phyloP scores from a whole-genome alignment of 2,329 filamentous ascomycete genomes.

The Pezizomycotina sp. region DNA sequence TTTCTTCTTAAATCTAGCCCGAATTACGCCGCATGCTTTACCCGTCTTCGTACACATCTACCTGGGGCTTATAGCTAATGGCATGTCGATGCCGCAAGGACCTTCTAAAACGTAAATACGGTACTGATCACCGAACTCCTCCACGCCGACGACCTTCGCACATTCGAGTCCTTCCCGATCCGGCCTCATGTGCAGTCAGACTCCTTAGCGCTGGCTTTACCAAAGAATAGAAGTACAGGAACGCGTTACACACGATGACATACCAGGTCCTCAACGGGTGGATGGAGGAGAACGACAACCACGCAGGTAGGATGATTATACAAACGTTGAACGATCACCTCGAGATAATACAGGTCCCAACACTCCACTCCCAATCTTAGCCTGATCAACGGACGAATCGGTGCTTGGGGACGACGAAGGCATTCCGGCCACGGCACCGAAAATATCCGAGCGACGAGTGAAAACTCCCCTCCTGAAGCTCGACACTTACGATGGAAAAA shows the following conservation, averaged over 20 bases:
- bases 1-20: too few species aligned
- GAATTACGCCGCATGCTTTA: slow-evolving; percentile 75
- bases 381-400: slow-evolving; percentile 37
- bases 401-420: slow-evolving; percentile 51
- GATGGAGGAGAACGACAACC: slow-evolving; percentile 68
- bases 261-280: slow-evolving; percentile 73
- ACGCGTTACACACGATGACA: slow-evolving; percentile 74
- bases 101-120: slow-evolving; percentile 50
- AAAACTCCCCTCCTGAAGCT: slow-evolving; percentile 49
- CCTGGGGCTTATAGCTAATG: slow-evolving; percentile 57
- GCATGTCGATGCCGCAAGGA: slow-evolving; percentile 55
- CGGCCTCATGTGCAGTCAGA: slow-evolving; percentile 67
- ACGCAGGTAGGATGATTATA: slow-evolving; percentile 63
- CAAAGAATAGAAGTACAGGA: slow-evolving; percentile 70
- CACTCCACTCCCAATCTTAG: slow-evolving; percentile 44
- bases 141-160: slow-evolving; percentile 64
- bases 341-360: slow-evolving; percentile 40
- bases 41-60: slow-evolving; percentile 89
- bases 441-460: slow-evolving; percentile 44
- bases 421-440: slow-evolving; percentile 52
- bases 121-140: slow-evolving; percentile 54
- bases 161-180: slow-evolving; percentile 55
- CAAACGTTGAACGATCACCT: slow-evolving; percentile 34
- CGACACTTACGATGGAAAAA: slow-evolving; percentile 65
- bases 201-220: slow-evolving; percentile 61